Evolutionary conservation across 495 filamentous ascomycete genomes (phyloP).

Genomic region (Chaetomium tenue): DNA sequence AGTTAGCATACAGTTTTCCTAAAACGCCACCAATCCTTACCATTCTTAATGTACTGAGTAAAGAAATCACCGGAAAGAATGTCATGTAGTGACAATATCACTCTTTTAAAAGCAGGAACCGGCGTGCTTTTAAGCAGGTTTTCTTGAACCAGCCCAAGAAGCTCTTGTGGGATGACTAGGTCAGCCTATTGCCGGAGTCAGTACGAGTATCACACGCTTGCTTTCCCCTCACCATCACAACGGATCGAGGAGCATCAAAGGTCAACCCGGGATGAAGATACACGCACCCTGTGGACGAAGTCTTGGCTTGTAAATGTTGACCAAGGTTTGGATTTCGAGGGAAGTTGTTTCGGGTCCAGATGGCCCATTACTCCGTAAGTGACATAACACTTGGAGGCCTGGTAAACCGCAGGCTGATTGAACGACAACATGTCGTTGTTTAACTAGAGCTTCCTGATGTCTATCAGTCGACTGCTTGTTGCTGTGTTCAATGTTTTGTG

Average conservation of each 20-base stretch:
- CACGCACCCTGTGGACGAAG: slow-evolving; percentile 71
- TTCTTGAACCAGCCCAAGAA: slow-evolving; percentile 56
- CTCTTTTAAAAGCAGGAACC: slow-evolving; percentile 59
- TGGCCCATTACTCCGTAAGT: slow-evolving; percentile 63
- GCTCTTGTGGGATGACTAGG: slow-evolving; percentile 67
- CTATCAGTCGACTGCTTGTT: not conserved
- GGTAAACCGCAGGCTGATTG: slow-evolving; percentile 51
- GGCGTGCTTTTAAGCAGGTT: slow-evolving; percentile 47
- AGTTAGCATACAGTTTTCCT: not conserved
- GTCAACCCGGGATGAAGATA: not conserved
- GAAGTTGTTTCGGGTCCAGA: slow-evolving; percentile 66
- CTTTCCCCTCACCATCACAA: not conserved
- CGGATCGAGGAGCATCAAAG: too few relatives aligned
- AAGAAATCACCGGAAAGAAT: slow-evolving; percentile 79
- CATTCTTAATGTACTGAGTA: slow-evolving; percentile 79
- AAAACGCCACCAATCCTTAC: slow-evolving; percentile 45
- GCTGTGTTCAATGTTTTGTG: not conserved
- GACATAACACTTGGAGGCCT: slow-evolving; percentile 71
- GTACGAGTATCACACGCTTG: slow-evolving; percentile 8
- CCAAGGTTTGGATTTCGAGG: slow-evolving; percentile 72
- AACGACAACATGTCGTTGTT: slow-evolving; percentile 57
- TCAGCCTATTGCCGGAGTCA: slow-evolving; percentile 57
- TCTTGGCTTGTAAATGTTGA: slow-evolving; percentile 62
- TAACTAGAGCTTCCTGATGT: not conserved
- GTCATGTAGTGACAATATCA: slow-evolving; percentile 71